These are phyloP conservation scores for Acrodontium crateriforme DNA, from an alignment of 2,329 filamentous ascomycete species.

Conservation along the genomic window DNA sequence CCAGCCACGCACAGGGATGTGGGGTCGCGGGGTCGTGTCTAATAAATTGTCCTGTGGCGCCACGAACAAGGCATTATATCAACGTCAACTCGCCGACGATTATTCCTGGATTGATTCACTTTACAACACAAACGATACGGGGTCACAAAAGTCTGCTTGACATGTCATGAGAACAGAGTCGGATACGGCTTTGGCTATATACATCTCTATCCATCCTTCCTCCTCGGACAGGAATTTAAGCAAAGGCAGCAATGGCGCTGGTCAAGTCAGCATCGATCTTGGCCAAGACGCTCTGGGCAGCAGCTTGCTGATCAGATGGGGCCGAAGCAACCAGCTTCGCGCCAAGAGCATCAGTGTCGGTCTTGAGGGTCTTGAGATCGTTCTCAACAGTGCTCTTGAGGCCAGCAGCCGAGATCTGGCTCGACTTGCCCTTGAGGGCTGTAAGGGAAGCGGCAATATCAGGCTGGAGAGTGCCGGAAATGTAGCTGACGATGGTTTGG, in stretches of 20 bases:
- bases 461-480: conserved; percentile 11
- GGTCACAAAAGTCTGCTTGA: no score
- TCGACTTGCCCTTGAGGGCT: conserved; percentile 9
- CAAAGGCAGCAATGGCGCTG: neutral
- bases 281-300: neutral
- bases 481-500: conserved; percentile 7
- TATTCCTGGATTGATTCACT: no score
- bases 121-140: no score
- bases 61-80: no score
- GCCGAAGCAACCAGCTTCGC: neutral
- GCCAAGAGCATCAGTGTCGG: conserved; percentile 6
- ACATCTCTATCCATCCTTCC: neutral
- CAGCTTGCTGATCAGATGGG: neutral
- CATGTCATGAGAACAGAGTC: no score
- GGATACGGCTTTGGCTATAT: no score
- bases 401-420: conserved; percentile 6
- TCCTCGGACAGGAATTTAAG: neutral
- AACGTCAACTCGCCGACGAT: no score
- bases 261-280: neutral
- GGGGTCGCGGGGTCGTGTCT: no score
- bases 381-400: conserved; percentile 5
- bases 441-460: conserved; percentile 6
- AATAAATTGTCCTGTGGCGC: no score
- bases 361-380: conserved; percentile 6
- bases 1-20: no score